These are phyloP conservation scores for Aspergillus kassunensis DNA, from an alignment of 495 filamentous ascomycete genomes.

Conservation along the genomic window DNA sequence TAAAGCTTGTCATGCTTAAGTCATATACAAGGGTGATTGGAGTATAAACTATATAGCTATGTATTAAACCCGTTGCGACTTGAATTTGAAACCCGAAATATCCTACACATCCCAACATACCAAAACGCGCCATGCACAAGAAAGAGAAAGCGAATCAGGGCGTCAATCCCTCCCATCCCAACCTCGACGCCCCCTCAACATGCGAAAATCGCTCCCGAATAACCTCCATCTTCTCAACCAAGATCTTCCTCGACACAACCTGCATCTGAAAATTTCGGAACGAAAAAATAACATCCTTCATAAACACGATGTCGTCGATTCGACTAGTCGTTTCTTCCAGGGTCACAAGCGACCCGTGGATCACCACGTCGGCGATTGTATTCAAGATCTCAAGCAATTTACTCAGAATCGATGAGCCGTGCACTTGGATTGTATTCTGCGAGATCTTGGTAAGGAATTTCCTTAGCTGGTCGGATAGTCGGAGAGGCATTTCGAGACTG, in stretches of 20 bases:
- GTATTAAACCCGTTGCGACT: too few relatives aligned
- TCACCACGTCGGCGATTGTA: slow-evolving; percentile 52
- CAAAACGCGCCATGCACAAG: too few relatives aligned
- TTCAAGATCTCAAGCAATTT: slow-evolving; percentile 56
- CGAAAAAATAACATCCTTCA: slow-evolving; percentile 26
- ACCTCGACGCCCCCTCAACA: slow-evolving; percentile 3
- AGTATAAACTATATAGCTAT: too few relatives aligned
- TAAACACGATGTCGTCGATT: slow-evolving; percentile 29
- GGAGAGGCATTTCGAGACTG: slow-evolving; percentile 49
- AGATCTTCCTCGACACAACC: slow-evolving; percentile 14
- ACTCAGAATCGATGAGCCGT: slow-evolving; percentile 53
- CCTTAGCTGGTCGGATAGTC: slow-evolving; percentile 46
- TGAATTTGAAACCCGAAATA: too few relatives aligned
- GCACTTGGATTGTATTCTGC: slow-evolving; percentile 45
- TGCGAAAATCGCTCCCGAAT: slow-evolving; percentile 23
- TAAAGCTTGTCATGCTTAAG: too few relatives aligned
- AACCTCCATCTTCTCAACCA: slow-evolving; percentile 26
- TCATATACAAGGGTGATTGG: too few relatives aligned
- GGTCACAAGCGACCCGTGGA: slow-evolving; percentile 22
- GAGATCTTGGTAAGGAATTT: slow-evolving; percentile 43
- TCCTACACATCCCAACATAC: too few relatives aligned
- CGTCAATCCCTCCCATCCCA: not conserved
- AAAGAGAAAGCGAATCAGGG: too few relatives aligned
- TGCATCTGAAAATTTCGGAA: slow-evolving; percentile 24
- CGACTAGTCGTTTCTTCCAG: slow-evolving; percentile 24